A percentile compares a stretch with the other conserved stretches of the same genome.
Evolutionary conservation across 352 stramenopile genomes (phyloP).

Genomic region (Pythium phragmitis): DNA sequence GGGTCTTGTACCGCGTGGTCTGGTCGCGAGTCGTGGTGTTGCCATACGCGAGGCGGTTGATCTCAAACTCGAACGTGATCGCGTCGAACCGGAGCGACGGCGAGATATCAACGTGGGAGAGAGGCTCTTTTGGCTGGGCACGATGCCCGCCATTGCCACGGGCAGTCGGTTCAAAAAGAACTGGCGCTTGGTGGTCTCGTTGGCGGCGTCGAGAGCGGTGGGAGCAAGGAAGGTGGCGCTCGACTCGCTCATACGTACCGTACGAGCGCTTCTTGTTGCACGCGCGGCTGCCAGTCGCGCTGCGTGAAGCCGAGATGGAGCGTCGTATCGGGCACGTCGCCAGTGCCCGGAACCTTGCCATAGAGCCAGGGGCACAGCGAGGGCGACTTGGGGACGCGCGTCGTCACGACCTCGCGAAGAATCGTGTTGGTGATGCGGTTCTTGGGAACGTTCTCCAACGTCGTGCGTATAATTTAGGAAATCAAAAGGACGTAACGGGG

Average conservation of each 20-base stretch:
- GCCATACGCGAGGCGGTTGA: not conserved
- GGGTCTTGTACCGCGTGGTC: not conserved
- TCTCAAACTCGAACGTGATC: slow-evolving; percentile 9
- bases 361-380: not conserved
- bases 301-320: no score
- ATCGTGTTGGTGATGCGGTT: slow-evolving; percentile 17
- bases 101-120: not conserved
- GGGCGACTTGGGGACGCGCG: not conserved
- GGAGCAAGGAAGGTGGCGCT: no score
- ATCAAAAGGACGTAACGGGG: no score
- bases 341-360: not conserved
- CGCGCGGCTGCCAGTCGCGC: no score
- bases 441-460: not conserved
- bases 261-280: no score
- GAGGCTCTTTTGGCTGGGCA: no score
- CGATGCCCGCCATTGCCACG: no score
- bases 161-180: no score
- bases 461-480: not conserved
- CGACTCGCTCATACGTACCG: no score
- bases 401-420: not conserved
- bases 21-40: not conserved
- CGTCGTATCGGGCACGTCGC: not conserved
- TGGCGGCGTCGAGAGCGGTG: no score
- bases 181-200: no score
- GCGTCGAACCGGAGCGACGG: slow-evolving; percentile 5